Evolutionary conservation across 306 rosid genomes (phyloP).

Genomic region (Cucurbita maxima): DNA sequence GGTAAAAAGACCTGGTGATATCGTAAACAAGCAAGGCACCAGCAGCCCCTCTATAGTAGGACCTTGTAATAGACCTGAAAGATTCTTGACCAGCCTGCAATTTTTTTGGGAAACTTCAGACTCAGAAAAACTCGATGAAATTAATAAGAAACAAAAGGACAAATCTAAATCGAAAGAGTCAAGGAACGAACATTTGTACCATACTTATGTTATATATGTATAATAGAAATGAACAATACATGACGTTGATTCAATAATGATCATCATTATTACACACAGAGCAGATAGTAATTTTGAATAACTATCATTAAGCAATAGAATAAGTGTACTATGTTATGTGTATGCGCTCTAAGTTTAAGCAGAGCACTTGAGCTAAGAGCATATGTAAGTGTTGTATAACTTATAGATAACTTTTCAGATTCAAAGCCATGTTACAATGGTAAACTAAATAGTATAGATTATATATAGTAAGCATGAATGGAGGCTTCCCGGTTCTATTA

Average conservation of each 20-base stretch:
- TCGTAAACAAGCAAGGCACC: slow-evolving; percentile 95
- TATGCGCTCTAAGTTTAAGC: neutral
- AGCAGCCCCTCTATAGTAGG: slow-evolving; percentile 94
- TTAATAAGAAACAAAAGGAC: neutral
- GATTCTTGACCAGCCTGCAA: slow-evolving; percentile 98
- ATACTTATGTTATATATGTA: neutral
- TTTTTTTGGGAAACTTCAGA: slow-evolving; percentile 4
- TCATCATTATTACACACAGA: neutral
- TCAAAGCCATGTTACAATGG: neutral
- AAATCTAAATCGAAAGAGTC: neutral
- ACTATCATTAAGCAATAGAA: neutral
- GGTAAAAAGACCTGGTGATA: slow-evolving; percentile 62
- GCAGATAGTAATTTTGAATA: neutral
- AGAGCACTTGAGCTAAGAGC: neutral
- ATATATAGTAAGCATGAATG: neutral
- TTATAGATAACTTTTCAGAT: neutral
- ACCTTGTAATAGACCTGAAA: slow-evolving; percentile 92
- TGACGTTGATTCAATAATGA: neutral
- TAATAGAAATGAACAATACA: neutral
- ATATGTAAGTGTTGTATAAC: neutral
- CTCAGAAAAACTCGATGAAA: neutral
- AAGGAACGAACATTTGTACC: neutral
- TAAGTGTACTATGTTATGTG: neutral
- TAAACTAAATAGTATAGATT: neutral
- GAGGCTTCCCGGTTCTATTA: neutral